phyloP scores from a whole-genome alignment of 768 basidiomycete species.

The Pleurotus sapidus region DNA sequence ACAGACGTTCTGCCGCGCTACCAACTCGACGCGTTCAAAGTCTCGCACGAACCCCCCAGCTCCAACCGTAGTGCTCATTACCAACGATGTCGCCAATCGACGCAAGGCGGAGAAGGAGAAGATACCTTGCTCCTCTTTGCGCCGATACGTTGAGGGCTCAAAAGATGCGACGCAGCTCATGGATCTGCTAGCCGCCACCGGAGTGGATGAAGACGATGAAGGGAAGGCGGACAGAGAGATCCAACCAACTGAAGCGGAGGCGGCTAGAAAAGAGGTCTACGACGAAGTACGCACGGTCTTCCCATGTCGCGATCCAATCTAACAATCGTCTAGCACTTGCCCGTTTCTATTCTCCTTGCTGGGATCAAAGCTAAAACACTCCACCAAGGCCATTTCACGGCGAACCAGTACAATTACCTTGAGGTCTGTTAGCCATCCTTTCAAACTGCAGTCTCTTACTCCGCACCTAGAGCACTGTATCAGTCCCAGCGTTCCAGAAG shows the following conservation, averaged over 20 bases:
- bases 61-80: slow-evolving; percentile 76
- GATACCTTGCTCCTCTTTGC: slow-evolving; percentile 67
- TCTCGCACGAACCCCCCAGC: slow-evolving; percentile 20
- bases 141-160: slow-evolving; percentile 79
- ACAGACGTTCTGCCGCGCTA: slow-evolving; percentile 30
- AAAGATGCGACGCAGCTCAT: slow-evolving; percentile 60
- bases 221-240: slow-evolving; percentile 21
- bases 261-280: slow-evolving; percentile 63
- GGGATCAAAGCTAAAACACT: slow-evolving; percentile 84
- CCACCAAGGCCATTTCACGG: slow-evolving; percentile 93
- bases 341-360: slow-evolving; percentile 66
- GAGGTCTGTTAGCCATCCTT: slow-evolving; percentile 54
- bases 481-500: slow-evolving; percentile 64
- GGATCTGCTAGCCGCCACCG: slow-evolving; percentile 76
- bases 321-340: slow-evolving; percentile 30
- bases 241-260: slow-evolving; percentile 57
- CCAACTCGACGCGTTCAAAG: slow-evolving; percentile 49
- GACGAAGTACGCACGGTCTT: slow-evolving; percentile 52
- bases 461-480: slow-evolving; percentile 69
- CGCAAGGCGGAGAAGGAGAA: slow-evolving; percentile 68
- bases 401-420: slow-evolving; percentile 93
- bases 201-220: slow-evolving; percentile 39
- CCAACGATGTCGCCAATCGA: slow-evolving; percentile 86
- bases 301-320: background rate
- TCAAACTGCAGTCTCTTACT: background rate